These are phyloP conservation scores for Xylogone sp. DNA, from an alignment of 2,329 filamentous ascomycete species.

Conservation along the genomic window DNA sequence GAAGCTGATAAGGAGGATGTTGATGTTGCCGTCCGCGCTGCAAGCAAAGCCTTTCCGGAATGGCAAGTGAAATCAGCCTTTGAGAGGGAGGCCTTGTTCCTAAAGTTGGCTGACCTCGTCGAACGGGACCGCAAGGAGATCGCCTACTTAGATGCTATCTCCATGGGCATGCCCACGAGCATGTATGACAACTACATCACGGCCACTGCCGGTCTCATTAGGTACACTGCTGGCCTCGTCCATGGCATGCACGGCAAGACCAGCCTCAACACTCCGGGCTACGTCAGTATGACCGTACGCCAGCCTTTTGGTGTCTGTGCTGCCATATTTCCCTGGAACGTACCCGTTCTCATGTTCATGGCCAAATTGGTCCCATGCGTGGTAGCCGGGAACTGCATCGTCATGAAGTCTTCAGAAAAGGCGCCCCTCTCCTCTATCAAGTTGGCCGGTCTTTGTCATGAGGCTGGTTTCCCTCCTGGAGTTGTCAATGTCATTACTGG, in stretches of 20 bases:
- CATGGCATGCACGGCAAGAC: constrained; percentile 73
- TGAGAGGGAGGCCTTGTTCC: no score
- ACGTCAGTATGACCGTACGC: constrained; percentile 70
- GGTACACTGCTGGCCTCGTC: constrained; percentile 72
- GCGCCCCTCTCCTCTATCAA: constrained; percentile 59
- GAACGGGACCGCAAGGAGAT: no score
- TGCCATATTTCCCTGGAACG: constrained; percentile 76
- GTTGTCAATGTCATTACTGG: constrained; percentile 73
- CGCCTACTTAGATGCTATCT: no score
- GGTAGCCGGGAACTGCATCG: constrained; percentile 56
- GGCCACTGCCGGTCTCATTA: no score
- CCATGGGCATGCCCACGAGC: no score
- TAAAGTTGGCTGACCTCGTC: no score
- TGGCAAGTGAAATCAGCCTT: no score
- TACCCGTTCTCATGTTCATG: constrained; percentile 71
- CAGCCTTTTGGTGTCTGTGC: constrained; percentile 73
- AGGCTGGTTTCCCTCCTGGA: constrained; percentile 71
- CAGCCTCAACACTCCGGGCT: constrained; percentile 62
- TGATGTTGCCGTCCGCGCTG: no score
- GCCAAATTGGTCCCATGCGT: no score
- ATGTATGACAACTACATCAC: no score
- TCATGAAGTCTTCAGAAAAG: constrained; percentile 62
- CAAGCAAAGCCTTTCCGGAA: no score
- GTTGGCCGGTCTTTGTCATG: constrained; percentile 60
- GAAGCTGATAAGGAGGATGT: no score